Evolutionary conservation across 257 asterid genomes (phyloP).

Genomic region (Nicotiana attenuata): DNA sequence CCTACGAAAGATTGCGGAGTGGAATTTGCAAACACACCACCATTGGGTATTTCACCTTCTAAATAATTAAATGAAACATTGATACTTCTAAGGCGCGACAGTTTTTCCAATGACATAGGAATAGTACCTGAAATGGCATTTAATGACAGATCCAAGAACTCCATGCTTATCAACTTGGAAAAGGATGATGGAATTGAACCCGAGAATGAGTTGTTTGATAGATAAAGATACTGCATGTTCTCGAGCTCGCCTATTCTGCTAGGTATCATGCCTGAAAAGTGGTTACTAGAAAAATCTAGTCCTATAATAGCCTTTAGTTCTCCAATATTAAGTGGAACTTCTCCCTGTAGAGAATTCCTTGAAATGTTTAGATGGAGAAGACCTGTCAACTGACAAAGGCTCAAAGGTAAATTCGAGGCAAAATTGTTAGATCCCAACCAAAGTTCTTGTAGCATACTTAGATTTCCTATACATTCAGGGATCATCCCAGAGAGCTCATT

Average conservation of each 20-base stretch:
- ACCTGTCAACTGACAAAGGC: constrained; percentile 26
- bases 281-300: constrained; percentile 31
- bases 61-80: constrained; percentile 25
- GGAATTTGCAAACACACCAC: constrained; percentile 34
- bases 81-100: constrained; percentile 15
- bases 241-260: constrained; percentile 20
- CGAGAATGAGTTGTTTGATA: constrained; percentile 25
- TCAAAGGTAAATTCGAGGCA: constrained; percentile 23
- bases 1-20: constrained; percentile 22
- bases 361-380: constrained; percentile 25
- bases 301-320: constrained; percentile 11
- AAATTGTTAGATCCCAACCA: constrained; percentile 22
- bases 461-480: constrained; percentile 29
- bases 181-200: constrained; percentile 36
- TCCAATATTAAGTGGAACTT: constrained; percentile 24
- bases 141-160: constrained; percentile 26
- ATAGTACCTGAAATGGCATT: constrained; percentile 28
- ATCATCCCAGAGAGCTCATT: constrained; percentile 25
- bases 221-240: constrained; percentile 18
- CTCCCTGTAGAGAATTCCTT: constrained; percentile 24
- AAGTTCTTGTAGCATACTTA: constrained; percentile 16
- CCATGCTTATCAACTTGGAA: constrained; percentile 29
- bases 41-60: constrained; percentile 30
- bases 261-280: constrained; percentile 25
- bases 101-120: constrained; percentile 18